Evolutionary conservation across 192 early-diverging fungal species (phyloP), one percentile per base, ranked within the genome.

Genomic region (Nowakowskiella sp.): DNA sequence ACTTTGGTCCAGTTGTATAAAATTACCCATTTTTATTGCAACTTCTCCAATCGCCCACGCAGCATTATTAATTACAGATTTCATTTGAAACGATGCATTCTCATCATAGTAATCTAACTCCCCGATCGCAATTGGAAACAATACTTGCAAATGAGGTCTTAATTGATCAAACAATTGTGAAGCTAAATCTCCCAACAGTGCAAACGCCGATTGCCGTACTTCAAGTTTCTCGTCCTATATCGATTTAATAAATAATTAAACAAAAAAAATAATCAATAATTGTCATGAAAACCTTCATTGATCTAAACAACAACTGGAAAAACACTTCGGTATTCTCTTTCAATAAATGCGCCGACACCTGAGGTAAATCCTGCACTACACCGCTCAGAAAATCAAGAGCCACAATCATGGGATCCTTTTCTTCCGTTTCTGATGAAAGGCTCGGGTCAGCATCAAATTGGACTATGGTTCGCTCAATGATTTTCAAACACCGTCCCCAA

Each of bases 21-120:
- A 70, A 63, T 33, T 30, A 69, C 75, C 86, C 9, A 69, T 74
- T 70, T 96, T 83, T 23, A 97, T 65, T 21, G 93, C 85, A 64
- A 99, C 89, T 77, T 99, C 97, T 43, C 94, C 97, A 8, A 83
- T 87, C 13, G 94, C 87, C 97, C 97, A 99, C 13, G 90, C 81
- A 10, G 94, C 97, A 59, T 99, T 99, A 67, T 99, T 99, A 73
- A 88, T 91, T 28, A 93, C 92, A 26, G 87, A 88, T 16, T 90
- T 13, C 13, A 39, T 71, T 52, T 71, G 66, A 36, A 49, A 22
- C 23, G 49, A 65, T 54, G 70, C 59, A 60, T 67, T 74, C 46
- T 89, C 88, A 31, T 81, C 73, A 53, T 75, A 82, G 31, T 79
- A 79, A 47, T 88, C 76, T 28, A 98, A 77, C 60, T 89, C 77